Evolutionary conservation across 192 early-diverging fungal species (phyloP), one percentile per base, ranked within the genome.

Genomic region (Podila clonocystis): DNA sequence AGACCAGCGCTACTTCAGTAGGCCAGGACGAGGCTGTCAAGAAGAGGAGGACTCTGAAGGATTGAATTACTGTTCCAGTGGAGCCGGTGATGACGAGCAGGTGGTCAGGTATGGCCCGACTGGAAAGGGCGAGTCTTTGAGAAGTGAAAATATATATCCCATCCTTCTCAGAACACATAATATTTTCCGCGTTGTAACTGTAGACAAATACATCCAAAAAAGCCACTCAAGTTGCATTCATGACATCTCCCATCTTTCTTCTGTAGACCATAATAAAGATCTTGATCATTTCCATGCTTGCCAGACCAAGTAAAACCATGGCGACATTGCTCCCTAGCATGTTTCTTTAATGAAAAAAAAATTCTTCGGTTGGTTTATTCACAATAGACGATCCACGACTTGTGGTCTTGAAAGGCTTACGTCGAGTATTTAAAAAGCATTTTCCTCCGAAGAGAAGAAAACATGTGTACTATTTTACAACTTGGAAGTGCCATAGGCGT

Each of bases 21-120:
- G 72, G 72, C 15, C 50, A 41, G 3, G 19, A 28, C 5, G 67
- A 66, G 68, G 75, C 62, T 11, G 75, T 79, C 60, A 79, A 79
- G 65, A 79, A 79, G 75, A 72, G 75, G 61, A 79, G 33, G 41
- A 79, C 70, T 30, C 50, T 72, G 36, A 79, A 79, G 70, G 75
- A 71, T 58, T 79, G 67, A 62, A 50, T 9, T 12, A 17, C 12
- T 22, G 22, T 19, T 3, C 26, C 11, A 19, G 15, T 4, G 29
- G 62, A 11, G 28, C 61, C 12, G 15, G 4, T 1, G 22, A 48
- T 65, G 38, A 49, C 12, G 22, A 28, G 7, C 45, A 20, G 4
- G 13, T 50, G 5, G 41, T 15, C 41, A 45, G 11, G 15, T 45
- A 2, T 45, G 41, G 41, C 15, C 17, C 41, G 41, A 45, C 13